phyloP scores from a whole-genome alignment of 2,329 filamentous ascomycete genomes.

The Talaromyces sp. region DNA sequence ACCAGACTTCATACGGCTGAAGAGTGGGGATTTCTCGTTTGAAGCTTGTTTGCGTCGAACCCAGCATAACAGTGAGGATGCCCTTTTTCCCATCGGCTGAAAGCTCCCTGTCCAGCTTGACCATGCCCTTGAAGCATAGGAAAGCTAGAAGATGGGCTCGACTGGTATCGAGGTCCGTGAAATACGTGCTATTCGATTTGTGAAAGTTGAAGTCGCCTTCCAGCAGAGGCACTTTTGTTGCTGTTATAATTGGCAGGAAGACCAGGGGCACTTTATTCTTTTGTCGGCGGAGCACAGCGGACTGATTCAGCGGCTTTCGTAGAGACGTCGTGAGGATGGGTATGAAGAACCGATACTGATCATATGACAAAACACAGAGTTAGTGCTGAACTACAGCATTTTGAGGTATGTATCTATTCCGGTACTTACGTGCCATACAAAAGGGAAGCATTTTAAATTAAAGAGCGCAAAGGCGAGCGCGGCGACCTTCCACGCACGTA shows the following conservation, averaged over 20 bases:
- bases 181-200: conserved; percentile 51
- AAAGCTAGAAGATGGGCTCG: conserved; percentile 42
- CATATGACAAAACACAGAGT: neutral
- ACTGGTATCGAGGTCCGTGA: conserved; percentile 50
- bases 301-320: conserved; percentile 4
- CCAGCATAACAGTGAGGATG: conserved; percentile 13
- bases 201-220: conserved; percentile 16
- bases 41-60: conserved; percentile 16
- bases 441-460: conserved; percentile 10
- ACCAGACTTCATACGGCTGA: conserved; percentile 19
- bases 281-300: conserved; percentile 1
- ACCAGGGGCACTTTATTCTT: conserved; percentile 6
- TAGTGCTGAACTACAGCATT: neutral
- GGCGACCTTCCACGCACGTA: neutral
- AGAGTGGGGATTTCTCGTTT: conserved; percentile 18
- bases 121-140: conserved; percentile 10
- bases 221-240: conserved; percentile 5
- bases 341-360: conserved; percentile 6
- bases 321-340: conserved; percentile 3
- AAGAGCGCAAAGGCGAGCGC: conserved; percentile 5
- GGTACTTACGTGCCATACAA: conserved; percentile 12
- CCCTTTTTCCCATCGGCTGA: conserved; percentile 4
- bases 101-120: conserved; percentile 5
- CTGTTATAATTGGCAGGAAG: conserved; percentile 12
- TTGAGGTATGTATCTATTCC: neutral